These are phyloP conservation scores for Citrus cavaleriei DNA, from an alignment of 345 rosid genomes.

Conservation along the genomic window DNA sequence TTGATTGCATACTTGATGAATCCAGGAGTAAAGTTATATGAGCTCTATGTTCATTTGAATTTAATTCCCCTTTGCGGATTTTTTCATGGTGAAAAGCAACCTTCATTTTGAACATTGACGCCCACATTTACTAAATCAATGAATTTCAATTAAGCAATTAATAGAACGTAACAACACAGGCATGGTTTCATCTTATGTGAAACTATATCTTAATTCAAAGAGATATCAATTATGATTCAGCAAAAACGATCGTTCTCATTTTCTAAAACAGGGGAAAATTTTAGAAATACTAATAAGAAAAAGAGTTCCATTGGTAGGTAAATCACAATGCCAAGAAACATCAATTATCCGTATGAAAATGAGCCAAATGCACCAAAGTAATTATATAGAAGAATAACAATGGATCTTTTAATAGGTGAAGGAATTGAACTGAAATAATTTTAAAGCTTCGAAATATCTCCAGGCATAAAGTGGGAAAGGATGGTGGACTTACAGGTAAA, in stretches of 20 bases:
- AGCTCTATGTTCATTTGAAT: background rate
- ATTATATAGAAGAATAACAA: background rate
- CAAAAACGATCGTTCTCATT: background rate
- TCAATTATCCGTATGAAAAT: background rate
- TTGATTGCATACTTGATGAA: background rate
- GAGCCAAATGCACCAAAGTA: background rate
- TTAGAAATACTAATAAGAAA: background rate
- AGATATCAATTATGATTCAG: background rate
- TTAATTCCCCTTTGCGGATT: background rate
- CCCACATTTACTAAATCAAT: background rate
- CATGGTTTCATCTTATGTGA: background rate
- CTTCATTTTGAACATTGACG: background rate
- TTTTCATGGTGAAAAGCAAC: background rate
- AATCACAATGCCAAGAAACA: background rate
- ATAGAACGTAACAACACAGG: background rate
- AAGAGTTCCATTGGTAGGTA: background rate
- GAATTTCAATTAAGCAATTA: background rate
- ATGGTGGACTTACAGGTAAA: slow-evolving; percentile 50
- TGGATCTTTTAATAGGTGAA: background rate
- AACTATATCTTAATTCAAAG: background rate
- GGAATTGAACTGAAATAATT: background rate
- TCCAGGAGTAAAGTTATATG: background rate
- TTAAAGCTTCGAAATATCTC: background rate
- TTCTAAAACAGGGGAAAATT: background rate
- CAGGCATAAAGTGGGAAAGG: background rate